Base-by-base conservation (phyloP, 257 asterid genomes). In the Ehretia macrophylla region DNA sequence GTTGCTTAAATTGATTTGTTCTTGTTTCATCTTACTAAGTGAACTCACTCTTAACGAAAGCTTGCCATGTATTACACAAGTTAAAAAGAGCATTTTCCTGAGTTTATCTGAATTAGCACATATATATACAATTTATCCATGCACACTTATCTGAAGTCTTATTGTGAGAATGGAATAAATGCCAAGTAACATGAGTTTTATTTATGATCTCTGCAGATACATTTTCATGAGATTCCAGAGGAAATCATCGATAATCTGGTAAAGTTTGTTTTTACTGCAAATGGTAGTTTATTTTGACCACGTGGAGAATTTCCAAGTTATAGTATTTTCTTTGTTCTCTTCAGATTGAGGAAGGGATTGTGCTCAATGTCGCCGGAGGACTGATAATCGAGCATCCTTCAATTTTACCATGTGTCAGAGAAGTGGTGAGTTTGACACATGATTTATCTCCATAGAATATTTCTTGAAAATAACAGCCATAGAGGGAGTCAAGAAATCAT, bases 321-420 rank as follows among this genome's bases (percentile, higher is more conserved):
- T 37, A 45, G 22, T 3, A 22, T 19, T 50, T 22, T 21, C 44
- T 52, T 71, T 32, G 55, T 60, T 63, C 49, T 44, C 54, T 63
- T 40, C 78, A 90, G 97, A 83, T 92, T 27, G 86, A 86, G 71
- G 97, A 88, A 72, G 96, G 94, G 44, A 64, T 18, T 19, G 95
- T 92, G 72, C 85, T 88, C 44, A 66, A 86, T 72, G 99, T 90
- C 21, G 99, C 99, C 19, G 99, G 99, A 59, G 99, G 87, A 46
- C 79, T 92, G 48, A 89, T 92, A 52, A 85, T 92, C 14, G 99
- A 92, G 70, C 95, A 92, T 73, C 95, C 97, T 64, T 76, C 88
- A 60, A 67, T 89, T 63, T 67, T 83, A 57, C 96, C 99, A 14
- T 83, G 72, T 37, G 84, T 92, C 6, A 89, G 86, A 69, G 77